These are phyloP conservation scores for Hamamelis virginiana DNA, from an alignment of 164 flowering plant species.

Conservation along the genomic window DNA sequence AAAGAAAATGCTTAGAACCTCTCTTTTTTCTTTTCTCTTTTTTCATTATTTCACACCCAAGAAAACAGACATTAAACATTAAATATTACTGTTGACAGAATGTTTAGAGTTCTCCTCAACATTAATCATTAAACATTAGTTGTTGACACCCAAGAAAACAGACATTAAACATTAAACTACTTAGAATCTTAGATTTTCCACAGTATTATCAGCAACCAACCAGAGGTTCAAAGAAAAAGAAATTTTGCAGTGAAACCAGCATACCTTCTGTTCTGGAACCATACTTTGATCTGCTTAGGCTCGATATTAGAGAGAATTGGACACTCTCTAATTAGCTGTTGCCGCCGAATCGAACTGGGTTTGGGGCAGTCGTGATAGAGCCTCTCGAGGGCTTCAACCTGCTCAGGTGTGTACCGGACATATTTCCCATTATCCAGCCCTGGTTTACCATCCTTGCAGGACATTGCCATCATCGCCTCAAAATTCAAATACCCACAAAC, in stretches of 20 bases:
- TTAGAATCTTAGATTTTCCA: no score
- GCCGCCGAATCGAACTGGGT: slow-evolving; percentile 91
- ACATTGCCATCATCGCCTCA: slow-evolving; percentile 52
- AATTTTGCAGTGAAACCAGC: not conserved
- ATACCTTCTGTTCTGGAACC: slow-evolving; percentile 99
- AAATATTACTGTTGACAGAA: no score
- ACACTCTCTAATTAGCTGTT: slow-evolving; percentile 92
- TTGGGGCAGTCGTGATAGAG: slow-evolving; percentile 95
- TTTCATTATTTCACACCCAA: no score
- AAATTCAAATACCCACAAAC: slow-evolving; percentile 6
- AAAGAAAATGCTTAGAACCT: no score
- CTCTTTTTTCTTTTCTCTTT: no score
- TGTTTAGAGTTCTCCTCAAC: no score
- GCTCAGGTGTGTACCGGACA: slow-evolving; percentile 97
- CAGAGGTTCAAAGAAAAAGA: no score
- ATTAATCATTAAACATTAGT: no score
- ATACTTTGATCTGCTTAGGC: slow-evolving; percentile 97
- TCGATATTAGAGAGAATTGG: slow-evolving; percentile 94
- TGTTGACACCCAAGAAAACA: no score
- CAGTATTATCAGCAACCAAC: no score
- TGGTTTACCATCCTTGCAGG: slow-evolving; percentile 81
- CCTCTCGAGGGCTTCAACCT: slow-evolving; percentile 97
- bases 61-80: no score
- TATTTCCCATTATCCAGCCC: slow-evolving; percentile 87
- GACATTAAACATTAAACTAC: no score